Conservation (phyloP, 768 basidiomycete species). For the Tricholoma saponaceum region DNA sequence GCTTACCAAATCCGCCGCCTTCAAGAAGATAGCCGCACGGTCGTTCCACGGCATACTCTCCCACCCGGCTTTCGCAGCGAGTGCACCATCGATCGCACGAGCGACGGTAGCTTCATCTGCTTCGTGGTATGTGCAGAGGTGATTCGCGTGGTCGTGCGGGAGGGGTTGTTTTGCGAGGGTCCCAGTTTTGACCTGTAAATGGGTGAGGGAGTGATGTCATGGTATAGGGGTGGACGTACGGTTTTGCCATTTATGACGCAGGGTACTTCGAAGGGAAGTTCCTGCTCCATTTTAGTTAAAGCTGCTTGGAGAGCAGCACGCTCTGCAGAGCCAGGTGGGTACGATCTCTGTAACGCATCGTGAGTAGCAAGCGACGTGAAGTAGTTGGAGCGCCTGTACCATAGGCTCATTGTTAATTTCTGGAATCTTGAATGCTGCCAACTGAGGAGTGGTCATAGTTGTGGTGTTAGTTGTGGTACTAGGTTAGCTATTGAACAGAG, state of each 20-base stretch:
- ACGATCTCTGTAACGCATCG: conserved; percentile 51
- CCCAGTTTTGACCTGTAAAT: conserved; percentile 72
- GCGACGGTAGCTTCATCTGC: conserved; percentile 74
- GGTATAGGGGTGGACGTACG: conserved; percentile 38
- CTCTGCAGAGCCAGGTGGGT: conserved; percentile 77
- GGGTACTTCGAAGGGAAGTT: conserved; percentile 89
- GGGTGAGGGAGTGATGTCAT: background rate
- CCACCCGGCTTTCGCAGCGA: conserved; percentile 86
- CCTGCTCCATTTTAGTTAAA: conserved; percentile 73
- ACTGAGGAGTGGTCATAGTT: conserved; percentile 66
- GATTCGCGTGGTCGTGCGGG: conserved; percentile 80
- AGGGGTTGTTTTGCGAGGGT: conserved; percentile 74
- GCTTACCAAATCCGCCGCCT: conserved; percentile 93
- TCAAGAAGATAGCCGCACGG: conserved; percentile 95
- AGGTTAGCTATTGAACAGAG: too few relatives aligned
- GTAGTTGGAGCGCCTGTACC: conserved; percentile 35
- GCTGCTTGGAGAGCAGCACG: conserved; percentile 69
- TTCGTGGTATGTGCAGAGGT: conserved; percentile 85
- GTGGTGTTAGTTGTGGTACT: too few relatives aligned
- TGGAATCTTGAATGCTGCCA: conserved; percentile 85
- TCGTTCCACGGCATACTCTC: conserved; percentile 96
- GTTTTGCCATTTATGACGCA: conserved; percentile 88
- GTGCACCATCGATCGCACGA: conserved; percentile 81
- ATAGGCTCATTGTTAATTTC: conserved; percentile 90
- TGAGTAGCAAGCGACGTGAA: background rate